Base-by-base conservation (phyloP, 306 rosid species). In the Prosopis cineraria region DNA sequence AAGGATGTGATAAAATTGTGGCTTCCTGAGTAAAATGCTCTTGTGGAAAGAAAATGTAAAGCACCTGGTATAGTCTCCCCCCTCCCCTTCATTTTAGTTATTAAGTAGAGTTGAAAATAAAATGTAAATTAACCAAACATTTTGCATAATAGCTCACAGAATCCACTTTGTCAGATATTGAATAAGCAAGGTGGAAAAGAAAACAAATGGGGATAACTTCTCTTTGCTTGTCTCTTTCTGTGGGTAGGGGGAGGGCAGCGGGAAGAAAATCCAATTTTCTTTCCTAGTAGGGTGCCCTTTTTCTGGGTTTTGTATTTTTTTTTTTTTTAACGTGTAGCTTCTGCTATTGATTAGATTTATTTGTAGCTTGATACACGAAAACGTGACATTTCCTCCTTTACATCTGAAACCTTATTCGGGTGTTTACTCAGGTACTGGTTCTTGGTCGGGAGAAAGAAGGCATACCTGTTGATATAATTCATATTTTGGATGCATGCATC, bases 371-470 rank as follows among this genome's bases (percentile, higher is more conserved):
- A 62, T 53, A 72, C 67, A 13, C 41, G 19, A 29, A 40, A 72
- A 40, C 47, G 55, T 39, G 24, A 59, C 73, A 58, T 76, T 33
- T 11, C 25, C 20, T 22, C 12, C 27, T 39, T 19, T 6, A 19
- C 67, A 25, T 45, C n/a, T 72, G n/a, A 77, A 14, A 63, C 4
- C 76, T 63, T 63, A 56, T 75, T 53, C 64, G 70, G 44, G 48
- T 76, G 72, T 76, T 84, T 85, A 37, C 74, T 68, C 80, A 95
- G 98, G 97, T 95, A 76, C 89, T 95, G 30, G 93, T 91, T 71
- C 98, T 95, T 7, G 98, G 98, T 47, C 93, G 97, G 30, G 98
- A 92, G 87, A 92, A 92, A 81, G 98, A 95, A 81, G 98, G 98
- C 52, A 86, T 95, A 81, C 98, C 98, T 0, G 98, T 91, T 55